phyloP scores from a whole-genome alignment of 208 protist genomes.

The Crithidia expoeki region DNA sequence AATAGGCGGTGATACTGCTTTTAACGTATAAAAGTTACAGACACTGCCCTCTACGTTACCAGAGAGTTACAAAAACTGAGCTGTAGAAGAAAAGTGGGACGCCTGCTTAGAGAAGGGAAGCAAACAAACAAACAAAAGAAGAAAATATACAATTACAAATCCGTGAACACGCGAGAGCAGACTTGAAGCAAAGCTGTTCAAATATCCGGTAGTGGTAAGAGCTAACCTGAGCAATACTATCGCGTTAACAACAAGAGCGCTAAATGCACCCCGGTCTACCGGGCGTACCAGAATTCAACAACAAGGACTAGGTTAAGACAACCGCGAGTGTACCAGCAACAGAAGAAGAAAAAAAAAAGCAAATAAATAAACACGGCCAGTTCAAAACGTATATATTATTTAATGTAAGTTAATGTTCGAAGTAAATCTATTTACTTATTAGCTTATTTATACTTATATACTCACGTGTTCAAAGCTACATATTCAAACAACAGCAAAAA shows the following conservation, averaged over 20 bases:
- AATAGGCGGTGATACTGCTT: too few relatives aligned
- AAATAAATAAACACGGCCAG: not conserved
- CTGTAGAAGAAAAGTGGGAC: not conserved
- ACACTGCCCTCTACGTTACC: too few relatives aligned
- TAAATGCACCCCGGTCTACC: not conserved
- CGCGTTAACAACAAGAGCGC: not conserved
- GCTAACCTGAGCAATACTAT: not conserved
- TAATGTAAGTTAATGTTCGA: too few relatives aligned
- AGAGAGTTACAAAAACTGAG: too few relatives aligned
- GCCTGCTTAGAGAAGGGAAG: not conserved
- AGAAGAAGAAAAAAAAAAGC: conserved; percentile 1
- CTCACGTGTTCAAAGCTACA: too few relatives aligned
- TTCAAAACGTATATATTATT: too few relatives aligned
- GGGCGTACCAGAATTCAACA: not conserved
- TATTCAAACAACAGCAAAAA: too few relatives aligned
- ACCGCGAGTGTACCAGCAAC: not conserved
- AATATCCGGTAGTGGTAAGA: not conserved
- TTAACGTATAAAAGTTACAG: too few relatives aligned
- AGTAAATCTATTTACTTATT: too few relatives aligned
- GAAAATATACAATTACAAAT: not conserved
- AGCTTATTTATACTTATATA: not conserved
- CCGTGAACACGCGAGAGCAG: not conserved
- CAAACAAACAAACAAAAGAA: not conserved
- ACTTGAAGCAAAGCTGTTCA: not conserved
- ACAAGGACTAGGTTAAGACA: not conserved